Conservation (phyloP, 768 basidiomycete genomes). For the Mycena rebaudengoi region DNA sequence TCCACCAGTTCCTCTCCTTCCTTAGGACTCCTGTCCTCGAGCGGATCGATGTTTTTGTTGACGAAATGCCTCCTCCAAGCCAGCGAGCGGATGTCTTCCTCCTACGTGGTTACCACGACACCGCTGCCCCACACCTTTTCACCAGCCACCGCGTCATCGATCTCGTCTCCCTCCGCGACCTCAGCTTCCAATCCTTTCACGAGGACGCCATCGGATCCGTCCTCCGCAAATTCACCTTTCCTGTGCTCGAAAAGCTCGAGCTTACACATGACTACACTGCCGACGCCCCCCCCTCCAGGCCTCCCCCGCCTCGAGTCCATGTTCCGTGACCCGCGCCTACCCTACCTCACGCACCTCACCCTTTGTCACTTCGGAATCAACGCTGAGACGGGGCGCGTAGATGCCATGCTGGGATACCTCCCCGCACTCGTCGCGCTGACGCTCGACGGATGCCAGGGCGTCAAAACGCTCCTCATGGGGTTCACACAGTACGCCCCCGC, state of each 20-base stretch:
- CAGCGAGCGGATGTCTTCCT: constrained; percentile 13
- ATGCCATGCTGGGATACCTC: constrained; percentile 60
- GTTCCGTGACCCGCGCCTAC: constrained; percentile 65
- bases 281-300: constrained; percentile 33
- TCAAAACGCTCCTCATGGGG: constrained; percentile 48
- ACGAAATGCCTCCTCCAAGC: constrained; percentile 35
- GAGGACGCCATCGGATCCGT: constrained; percentile 48
- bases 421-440: constrained; percentile 57
- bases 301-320: constrained; percentile 57
- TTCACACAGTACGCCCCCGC: constrained; percentile 41
- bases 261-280: constrained; percentile 48
- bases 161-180: constrained; percentile 48
- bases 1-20: constrained; percentile 54
- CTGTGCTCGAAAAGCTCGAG: constrained; percentile 53
- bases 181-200: constrained; percentile 51
- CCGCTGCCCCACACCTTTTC: constrained; percentile 18
- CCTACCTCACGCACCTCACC: constrained; percentile 57
- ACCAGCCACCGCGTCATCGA: constrained; percentile 38
- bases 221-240: constrained; percentile 54
- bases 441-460: constrained; percentile 55
- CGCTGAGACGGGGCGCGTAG: constrained; percentile 43
- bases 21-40: constrained; percentile 50
- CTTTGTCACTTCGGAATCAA: constrained; percentile 56
- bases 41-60: constrained; percentile 54
- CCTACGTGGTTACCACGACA: constrained; percentile 25